Evolutionary conservation across 1,139 yeast species (phyloP).

Genomic region (Yamadazyma diospyri): DNA sequence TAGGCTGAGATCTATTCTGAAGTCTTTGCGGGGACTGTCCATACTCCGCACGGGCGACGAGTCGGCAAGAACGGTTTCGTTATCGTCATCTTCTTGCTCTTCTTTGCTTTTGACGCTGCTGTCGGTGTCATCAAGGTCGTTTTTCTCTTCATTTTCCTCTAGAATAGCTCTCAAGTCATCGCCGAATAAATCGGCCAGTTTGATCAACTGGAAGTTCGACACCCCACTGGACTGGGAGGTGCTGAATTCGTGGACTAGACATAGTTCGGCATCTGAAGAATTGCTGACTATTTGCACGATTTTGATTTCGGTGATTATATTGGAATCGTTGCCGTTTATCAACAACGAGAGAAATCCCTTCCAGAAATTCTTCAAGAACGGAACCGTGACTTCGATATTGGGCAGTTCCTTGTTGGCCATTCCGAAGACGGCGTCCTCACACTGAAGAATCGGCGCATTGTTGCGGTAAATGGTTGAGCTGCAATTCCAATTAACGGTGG

Average conservation of each 20-base stretch:
- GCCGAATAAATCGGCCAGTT: constrained; percentile 8
- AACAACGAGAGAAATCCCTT: constrained; percentile 37
- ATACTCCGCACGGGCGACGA: constrained; percentile 32
- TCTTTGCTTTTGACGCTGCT: constrained; percentile 1
- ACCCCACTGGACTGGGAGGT: constrained; percentile 10
- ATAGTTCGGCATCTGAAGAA: constrained; percentile 16
- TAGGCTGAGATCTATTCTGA: constrained; percentile 19
- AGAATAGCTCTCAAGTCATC: constrained; percentile 8
- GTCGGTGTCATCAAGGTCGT: background rate
- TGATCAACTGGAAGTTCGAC: constrained; percentile 6
- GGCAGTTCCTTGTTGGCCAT: constrained; percentile 18
- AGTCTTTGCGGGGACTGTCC: constrained; percentile 15
- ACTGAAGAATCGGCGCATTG: constrained; percentile 22
- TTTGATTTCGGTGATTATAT: constrained; percentile 17
- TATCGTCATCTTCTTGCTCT: constrained; percentile 26
- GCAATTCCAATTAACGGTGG: constrained; percentile 35
- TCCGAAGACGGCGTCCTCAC: constrained; percentile 35
- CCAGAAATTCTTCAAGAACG: constrained; percentile 40
- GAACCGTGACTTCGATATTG: constrained; percentile 30
- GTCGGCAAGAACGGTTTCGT: constrained; percentile 40
- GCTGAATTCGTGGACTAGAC: constrained; percentile 27
- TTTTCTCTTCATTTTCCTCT: constrained; percentile 7
- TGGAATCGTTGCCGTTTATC: constrained; percentile 31
- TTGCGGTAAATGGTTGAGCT: constrained; percentile 27
- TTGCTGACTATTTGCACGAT: constrained; percentile 31